Conservation (phyloP, 1,284 basidiomycete genomes). For the Ceratobasidium sp. region DNA sequence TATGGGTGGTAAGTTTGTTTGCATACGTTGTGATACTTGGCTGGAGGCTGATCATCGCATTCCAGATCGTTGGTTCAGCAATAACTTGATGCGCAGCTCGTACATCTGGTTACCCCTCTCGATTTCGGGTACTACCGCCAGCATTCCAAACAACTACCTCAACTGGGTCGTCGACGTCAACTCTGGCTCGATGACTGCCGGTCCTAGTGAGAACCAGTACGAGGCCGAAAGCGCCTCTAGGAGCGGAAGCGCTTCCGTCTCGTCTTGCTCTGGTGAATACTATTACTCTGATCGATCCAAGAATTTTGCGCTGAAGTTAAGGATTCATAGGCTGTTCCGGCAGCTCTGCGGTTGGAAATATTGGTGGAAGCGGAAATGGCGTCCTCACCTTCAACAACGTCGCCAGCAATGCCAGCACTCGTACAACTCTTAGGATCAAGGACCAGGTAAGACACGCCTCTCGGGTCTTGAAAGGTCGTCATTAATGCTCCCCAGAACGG, state of each 20-base stretch:
- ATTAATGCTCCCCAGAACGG: conserved; percentile 43
- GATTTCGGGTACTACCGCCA: conserved; percentile 47
- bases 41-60: neutral
- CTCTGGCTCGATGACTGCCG: conserved; percentile 41
- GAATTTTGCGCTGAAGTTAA: too few relatives aligned
- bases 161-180: conserved; percentile 49
- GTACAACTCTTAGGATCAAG: conserved; percentile 48
- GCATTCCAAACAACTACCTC: conserved; percentile 47
- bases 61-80: conserved; percentile 49
- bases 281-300: too few relatives aligned
- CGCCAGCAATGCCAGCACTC: conserved; percentile 42
- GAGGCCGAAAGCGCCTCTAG: conserved; percentile 47
- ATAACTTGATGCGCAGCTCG: conserved; percentile 47
- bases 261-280: conserved; percentile 15
- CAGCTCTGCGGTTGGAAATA: conserved; percentile 42
- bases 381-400: conserved; percentile 44
- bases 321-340: conserved; percentile 48
- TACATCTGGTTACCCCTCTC: conserved; percentile 49
- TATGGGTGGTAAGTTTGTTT: conserved; percentile 46
- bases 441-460: conserved; percentile 28
- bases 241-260: conserved; percentile 20
- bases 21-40: neutral
- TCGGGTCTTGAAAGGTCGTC: neutral
- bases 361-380: conserved; percentile 45
- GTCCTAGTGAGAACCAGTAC: conserved; percentile 47